Base-by-base conservation (phyloP, 257 asterid species). In the Jasminum sambac region DNA sequence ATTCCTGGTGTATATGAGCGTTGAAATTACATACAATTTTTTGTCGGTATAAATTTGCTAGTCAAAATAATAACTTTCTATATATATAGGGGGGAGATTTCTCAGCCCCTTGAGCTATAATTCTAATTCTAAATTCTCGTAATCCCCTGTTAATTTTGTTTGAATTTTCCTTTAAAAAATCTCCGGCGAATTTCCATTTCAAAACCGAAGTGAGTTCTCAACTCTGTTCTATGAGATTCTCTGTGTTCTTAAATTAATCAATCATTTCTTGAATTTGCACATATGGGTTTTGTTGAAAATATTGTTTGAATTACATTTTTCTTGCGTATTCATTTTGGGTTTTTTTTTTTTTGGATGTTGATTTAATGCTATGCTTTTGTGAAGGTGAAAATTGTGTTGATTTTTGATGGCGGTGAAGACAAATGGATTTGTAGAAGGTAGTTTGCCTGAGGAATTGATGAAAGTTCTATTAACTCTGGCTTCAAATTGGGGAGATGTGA, bases 361-460 rank as follows among this genome's bases (percentile, higher is more conserved):
- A 13, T 16, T 36, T 64, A 39, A 34, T 65, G 52, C n/a, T 23
- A 46, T 55, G 41, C 41, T 75, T 81, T 41, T 63, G 64, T 71
- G 25, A 67, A 37, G 69, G 70, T 64, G 71, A 26, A 50, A 46
- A 73, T 39, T 48, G n/a, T 67, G 58, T 74, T 13, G 72, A 55
- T 66, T 59, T 60, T 37, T 41, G 72, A 89, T 91, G 99, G 91
- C 88, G 62, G 89, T 87, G 84, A 91, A 81, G 93, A 82, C 82
- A 3, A 77, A 82, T 50, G 95, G 80, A 67, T 61, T 76, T 61
- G 63, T 68, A 5, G 92, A 85, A 62, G 93, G 88, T 6, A 62
- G 21, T 73, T 63, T 86, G 78, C 92, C 94, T 0, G 86, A 84
- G 68, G 96, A 88, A 72, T 70, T 91, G 81, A 59, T 64, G 77